These are phyloP conservation scores for Agrocybe pediades DNA, from an alignment of 768 basidiomycete species.

Conservation along the genomic window DNA sequence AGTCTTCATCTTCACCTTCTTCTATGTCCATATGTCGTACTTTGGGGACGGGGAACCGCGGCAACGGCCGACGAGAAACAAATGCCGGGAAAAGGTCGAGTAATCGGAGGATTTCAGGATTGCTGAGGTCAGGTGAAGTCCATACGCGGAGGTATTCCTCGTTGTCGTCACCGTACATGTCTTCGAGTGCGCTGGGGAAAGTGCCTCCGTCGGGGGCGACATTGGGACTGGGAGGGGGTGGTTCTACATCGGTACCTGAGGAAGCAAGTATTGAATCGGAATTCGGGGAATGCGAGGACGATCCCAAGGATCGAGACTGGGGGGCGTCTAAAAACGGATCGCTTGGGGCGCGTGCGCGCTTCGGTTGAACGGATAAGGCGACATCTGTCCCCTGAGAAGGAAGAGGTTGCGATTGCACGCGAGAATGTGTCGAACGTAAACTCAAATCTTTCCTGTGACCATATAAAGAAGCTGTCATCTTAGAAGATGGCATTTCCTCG, in stretches of 20 bases:
- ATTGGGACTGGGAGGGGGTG: slow-evolving; percentile 31
- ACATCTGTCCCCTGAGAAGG: slow-evolving; percentile 42
- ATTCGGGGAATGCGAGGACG: slow-evolving; percentile 51
- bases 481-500: slow-evolving; percentile 59
- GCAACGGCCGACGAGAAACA: slow-evolving; percentile 66
- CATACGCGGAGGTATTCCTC: slow-evolving; percentile 69
- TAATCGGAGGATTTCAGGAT: slow-evolving; percentile 72
- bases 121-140: slow-evolving; percentile 78
- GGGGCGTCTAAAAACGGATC: slow-evolving; percentile 83
- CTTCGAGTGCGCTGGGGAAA: slow-evolving; percentile 26
- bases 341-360: slow-evolving; percentile 73
- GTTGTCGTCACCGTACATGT: slow-evolving; percentile 27
- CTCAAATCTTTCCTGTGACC: slow-evolving; percentile 36
- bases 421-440: slow-evolving; percentile 46
- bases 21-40: slow-evolving; percentile 60
- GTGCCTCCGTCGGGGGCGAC: slow-evolving; percentile 37
- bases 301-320: slow-evolving; percentile 53
- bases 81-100: slow-evolving; percentile 78
- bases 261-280: slow-evolving; percentile 29
- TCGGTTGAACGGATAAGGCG: slow-evolving; percentile 48
- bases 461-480: slow-evolving; percentile 32
- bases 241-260: slow-evolving; percentile 29
- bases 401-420: slow-evolving; percentile 58
- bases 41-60: slow-evolving; percentile 60
- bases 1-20: slow-evolving; percentile 61